Base-by-base conservation (phyloP, 176 grass and related monocot species). In the Eleusine coracana region DNA sequence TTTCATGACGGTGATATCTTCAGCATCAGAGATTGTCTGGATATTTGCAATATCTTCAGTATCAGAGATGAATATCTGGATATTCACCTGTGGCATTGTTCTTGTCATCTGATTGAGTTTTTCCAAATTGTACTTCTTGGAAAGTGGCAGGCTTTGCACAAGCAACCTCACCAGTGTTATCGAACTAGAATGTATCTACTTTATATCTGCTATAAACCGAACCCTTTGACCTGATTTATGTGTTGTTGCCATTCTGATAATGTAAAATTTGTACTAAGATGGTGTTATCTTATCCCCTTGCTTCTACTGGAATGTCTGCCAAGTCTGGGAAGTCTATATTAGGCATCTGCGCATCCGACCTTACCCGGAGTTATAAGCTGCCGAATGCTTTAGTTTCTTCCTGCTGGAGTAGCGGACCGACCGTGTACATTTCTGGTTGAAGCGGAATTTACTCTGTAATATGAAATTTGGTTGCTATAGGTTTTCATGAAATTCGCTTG, bases 1-100 rank as follows among this genome's bases (percentile, higher is more conserved):
- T 71, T 82, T 74, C 36, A 25, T 21, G 50, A 17, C 1, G 2
- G 46, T 21, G 6, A 49, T 66, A 82, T 82, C n/a, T 56, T 77
- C 71, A 66, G 51, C 73, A 66, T 12, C 17, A 86, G n/a, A 59
- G 68, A 66, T 66, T 60, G 16, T 82, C 28, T 71, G 77, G 55
- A 71, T 76, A 80, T 28, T 48, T 15, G 56, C 52, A 29, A 45
- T 21, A 45, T 45, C 7, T 45, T 45, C 42, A 45, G 42, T 10
- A 10, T 9, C 42, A 45, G 42, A 45, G 42, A 45, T 45, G 42
- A 45, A 45, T 45, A 10, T 45, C 42, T 45, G 42, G 42, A 45
- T 9, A 42, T 42, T 42, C 7, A 8, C 13, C 48, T 10, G 10
- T 68, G 48, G 46, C 11, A 61, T 41, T 68, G 60, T 78, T 58